Base-by-base conservation (phyloP, 371 early-diverging fungal genomes). In the Actinomucor elegans region DNA sequence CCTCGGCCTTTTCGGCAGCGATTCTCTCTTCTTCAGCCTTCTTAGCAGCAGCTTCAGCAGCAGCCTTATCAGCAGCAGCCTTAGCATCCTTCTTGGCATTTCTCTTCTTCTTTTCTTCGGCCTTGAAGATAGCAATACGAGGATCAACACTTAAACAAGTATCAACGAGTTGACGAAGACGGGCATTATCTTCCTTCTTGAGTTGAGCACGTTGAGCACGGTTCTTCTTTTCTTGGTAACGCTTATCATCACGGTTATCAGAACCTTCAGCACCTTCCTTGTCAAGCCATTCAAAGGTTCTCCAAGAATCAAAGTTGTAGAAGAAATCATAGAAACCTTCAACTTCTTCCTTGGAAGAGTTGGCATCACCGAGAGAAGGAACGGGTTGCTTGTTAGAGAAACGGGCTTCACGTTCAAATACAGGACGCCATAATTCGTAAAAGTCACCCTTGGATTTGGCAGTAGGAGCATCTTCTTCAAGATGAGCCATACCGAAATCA, bases 261-360 rank as follows among this genome's bases (percentile, higher is more conserved):
- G 88, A 88, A 47, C 81, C 84, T 48, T 93, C 94, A 55, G 85
- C 86, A 63, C 92, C 96, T 70, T 99, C 97, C 83, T 99, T 94
- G 68, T 98, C 99, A 46, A 93, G 73, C 79, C 90, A 91, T 81
- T 99, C 99, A 62, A 99, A 99, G 15, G 94, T 84, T 62, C 99
- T 83, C 96, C 95, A 97, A 33, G 97, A 96, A 59, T 99, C 96
- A 61, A 98, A 92, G 79, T 82, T 87, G 73, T 86, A 91, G 91
- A 94, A 99, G 71, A 95, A 99, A 49, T 90, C 87, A 74, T 99
- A 99, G 80, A 99, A 99, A 17, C 55, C 57, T 61, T 98, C 97
- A 29, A 98, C 93, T 23, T 89, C 86, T 54, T 89, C 92, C 59
- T 88, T 86, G 43, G 85, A 35, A 6, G 91, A 69, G 44, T 85